Base-by-base conservation (phyloP, 1,139 yeast species). In the Lodderomyces orthopsilosis region DNA sequence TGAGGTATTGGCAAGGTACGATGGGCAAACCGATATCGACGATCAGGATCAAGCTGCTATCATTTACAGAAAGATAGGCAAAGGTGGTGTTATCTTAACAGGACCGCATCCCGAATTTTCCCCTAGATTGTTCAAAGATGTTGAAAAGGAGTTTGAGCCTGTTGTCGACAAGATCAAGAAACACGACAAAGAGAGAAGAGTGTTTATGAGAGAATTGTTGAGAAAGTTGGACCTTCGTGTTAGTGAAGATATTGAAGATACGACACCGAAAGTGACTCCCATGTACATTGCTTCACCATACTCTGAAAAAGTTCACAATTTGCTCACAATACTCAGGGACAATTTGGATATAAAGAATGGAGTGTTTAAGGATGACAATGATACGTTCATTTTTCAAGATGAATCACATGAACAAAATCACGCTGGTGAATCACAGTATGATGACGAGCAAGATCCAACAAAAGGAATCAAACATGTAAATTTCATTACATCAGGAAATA, bases 81-180 rank as follows among this genome's bases (percentile, higher is more conserved):
- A 75, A 39, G 98, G 98, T 1, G 70, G 68, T 32, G 96, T 83
- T 0, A 62, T 93, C 2, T 70, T 93, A n/a, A 72, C 85, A 2
- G 98, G 98, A 0, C 76, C 90, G 0, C 98, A 94, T 61, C 96
- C 97, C 0, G 99, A 94, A 61, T 89, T 83, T 56, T 71, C 81
- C 1, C 83, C 90, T 0, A 67, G 68, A 9, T 53, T 80, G 17
- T 58, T 85, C 62, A 52, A 51, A 1, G 49, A 44, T n/a, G 32
- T 28, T 27, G 59, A 55, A n/a, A 10, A 57, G 0, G 51, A 68
- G 17, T 71, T 72, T 42, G 53, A 61, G 1, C 51, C 55, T 0
- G 65, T 80, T 1, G 63, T 79, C 1, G 56, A 65, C 1, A 56
- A 53, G 0, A 61, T 89, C 35, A 55, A 58, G 17, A 65, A 65